Percentiles rank a stretch among this genome's conserved stretches.
Conservation (phyloP, 306 rosid genomes). For the Dicorynia guianensis region DNA sequence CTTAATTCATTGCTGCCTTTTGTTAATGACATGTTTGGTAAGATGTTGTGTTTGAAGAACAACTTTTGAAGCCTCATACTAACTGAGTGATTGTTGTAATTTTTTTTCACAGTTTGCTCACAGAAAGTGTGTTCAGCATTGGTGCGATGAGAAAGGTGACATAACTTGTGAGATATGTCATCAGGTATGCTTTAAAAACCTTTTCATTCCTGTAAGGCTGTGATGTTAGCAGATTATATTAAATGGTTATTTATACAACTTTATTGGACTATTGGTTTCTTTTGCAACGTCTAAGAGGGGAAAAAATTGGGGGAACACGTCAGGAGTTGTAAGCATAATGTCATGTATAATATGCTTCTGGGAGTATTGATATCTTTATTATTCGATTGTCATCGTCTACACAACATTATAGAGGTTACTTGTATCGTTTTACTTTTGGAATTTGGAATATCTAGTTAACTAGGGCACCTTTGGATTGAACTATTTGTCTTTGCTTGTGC, state of each 20-base stretch:
- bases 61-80: neutral
- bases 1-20: neutral
- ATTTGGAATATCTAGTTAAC: neutral
- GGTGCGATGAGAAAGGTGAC: slow-evolving; percentile 99
- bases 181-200: slow-evolving; percentile 62
- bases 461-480: neutral
- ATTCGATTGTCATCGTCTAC: neutral
- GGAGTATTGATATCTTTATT: neutral
- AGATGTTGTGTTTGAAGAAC: neutral
- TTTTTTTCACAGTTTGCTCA: slow-evolving; percentile 79
- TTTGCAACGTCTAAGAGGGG: neutral
- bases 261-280: neutral
- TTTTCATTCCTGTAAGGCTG: slow-evolving; percentile 18
- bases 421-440: slow-evolving; percentile 8
- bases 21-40: neutral
- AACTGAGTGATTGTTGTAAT: slow-evolving; percentile 22
- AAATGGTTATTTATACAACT: slow-evolving; percentile 2
- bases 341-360: slow-evolving; percentile 1
- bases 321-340: neutral
- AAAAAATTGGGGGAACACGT: neutral
- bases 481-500: slow-evolving; percentile 15
- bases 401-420: neutral
- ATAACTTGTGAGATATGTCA: slow-evolving; percentile 93
- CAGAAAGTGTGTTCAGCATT: slow-evolving; percentile 95
- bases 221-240: neutral